Evolutionary conservation across 2,329 filamentous ascomycete genomes (phyloP).

Genomic region (Coniochaeta prunicola): DNA sequence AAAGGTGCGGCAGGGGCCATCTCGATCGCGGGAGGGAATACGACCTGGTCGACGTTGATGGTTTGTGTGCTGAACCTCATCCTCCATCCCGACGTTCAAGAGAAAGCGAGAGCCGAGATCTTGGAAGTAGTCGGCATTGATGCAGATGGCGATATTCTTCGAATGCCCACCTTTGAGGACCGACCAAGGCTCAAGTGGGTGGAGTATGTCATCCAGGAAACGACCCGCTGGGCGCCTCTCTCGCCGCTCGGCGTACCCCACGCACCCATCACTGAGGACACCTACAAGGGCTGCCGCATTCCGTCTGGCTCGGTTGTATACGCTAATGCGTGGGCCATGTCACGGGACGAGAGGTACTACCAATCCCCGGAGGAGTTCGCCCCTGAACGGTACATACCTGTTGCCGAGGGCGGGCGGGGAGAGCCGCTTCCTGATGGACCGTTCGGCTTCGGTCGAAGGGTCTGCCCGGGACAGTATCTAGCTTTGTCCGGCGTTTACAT

Average conservation of each 20-base stretch:
- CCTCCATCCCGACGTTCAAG: slow-evolving; percentile 6
- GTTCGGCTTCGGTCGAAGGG: slow-evolving; percentile 37
- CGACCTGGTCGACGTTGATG: background rate
- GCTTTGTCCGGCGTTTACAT: slow-evolving; percentile 40
- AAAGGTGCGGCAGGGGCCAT: slow-evolving; percentile 20
- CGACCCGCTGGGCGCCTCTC: slow-evolving; percentile 24
- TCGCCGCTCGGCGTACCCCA: slow-evolving; percentile 30
- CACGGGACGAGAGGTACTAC: slow-evolving; percentile 22
- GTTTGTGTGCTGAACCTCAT: slow-evolving; percentile 13
- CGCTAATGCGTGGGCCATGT: slow-evolving; percentile 32
- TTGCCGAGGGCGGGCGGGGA: slow-evolving; percentile 13
- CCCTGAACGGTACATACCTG: slow-evolving; percentile 20
- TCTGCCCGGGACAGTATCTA: slow-evolving; percentile 35
- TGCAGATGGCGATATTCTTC: background rate
- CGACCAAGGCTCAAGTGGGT: slow-evolving; percentile 16
- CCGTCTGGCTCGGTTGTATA: slow-evolving; percentile 35
- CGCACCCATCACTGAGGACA: slow-evolving; percentile 28
- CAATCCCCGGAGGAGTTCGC: slow-evolving; percentile 22
- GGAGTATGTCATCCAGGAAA: slow-evolving; percentile 19
- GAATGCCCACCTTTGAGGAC: background rate
- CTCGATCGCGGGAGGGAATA: slow-evolving; percentile 13
- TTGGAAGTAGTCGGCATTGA: background rate
- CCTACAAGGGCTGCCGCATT: slow-evolving; percentile 35
- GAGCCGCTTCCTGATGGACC: slow-evolving; percentile 22
- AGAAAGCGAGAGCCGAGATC: background rate